Evolutionary conservation across 352 stramenopile species (phyloP).

Genomic region (Pythium phragmitis): DNA sequence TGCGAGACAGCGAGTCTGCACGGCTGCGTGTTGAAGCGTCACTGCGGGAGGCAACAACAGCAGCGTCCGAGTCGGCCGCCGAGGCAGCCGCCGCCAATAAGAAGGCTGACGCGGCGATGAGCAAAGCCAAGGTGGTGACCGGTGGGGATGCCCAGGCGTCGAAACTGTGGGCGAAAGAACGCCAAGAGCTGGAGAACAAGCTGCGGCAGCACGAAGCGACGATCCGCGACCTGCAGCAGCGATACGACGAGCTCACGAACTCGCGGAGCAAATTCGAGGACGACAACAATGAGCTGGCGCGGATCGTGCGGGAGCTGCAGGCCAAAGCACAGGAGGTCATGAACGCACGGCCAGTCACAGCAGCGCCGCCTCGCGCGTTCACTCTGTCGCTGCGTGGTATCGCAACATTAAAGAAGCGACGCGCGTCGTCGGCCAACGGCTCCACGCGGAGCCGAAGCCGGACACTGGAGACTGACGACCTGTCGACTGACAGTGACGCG

Average conservation of each 20-base stretch:
- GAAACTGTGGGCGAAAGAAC: conserved; percentile 32
- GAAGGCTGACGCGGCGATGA: conserved; percentile 8
- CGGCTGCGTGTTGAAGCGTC: conserved; percentile 37
- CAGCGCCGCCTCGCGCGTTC: conserved; percentile 26
- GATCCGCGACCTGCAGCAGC: conserved; percentile 30
- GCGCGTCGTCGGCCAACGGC: neutral
- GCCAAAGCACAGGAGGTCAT: conserved; percentile 34
- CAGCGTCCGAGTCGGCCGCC: conserved; percentile 29
- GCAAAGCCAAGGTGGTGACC: conserved; percentile 17
- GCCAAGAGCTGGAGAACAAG: conserved; percentile 43
- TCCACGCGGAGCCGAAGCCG: neutral
- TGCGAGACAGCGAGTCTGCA: conserved; percentile 49
- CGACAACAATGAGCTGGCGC: conserved; percentile 54
- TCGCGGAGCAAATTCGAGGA: conserved; percentile 41
- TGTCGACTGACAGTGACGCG: conserved; percentile 53
- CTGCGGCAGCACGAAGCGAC: conserved; percentile 36
- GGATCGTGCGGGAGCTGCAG: conserved; percentile 51
- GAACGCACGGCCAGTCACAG: conserved; percentile 1
- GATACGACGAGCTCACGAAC: conserved; percentile 24
- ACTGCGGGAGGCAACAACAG: conserved; percentile 25
- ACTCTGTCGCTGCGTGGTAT: conserved; percentile 32
- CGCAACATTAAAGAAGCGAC: neutral
- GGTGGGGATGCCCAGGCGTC: conserved; percentile 21
- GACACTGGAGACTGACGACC: conserved; percentile 25
- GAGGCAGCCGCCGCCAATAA: conserved; percentile 32